Evolutionary conservation across 2,329 filamentous ascomycete genomes (phyloP).

Genomic region (Parasarocladium wereldwijsianum): DNA sequence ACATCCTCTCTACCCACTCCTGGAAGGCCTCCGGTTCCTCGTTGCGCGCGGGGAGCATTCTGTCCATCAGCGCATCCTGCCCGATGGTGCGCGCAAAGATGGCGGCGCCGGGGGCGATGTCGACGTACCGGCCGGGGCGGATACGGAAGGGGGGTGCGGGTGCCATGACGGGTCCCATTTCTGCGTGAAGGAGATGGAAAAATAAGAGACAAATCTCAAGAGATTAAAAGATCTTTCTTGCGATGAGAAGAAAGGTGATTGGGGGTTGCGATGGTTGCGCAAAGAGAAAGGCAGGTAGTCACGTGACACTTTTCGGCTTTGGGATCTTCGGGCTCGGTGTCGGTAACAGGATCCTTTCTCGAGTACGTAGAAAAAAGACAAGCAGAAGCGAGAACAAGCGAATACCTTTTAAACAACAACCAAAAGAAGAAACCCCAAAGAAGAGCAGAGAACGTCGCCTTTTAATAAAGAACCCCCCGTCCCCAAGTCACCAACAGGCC

Average conservation of each 20-base stretch:
- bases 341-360: no score
- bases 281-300: no score
- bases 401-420: no score
- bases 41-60: conserved; percentile 16
- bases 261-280: no score
- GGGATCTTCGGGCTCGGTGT: no score
- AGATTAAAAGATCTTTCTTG: background rate
- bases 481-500: no score
- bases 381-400: no score
- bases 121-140: conserved; percentile 16
- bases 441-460: no score
- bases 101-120: conserved; percentile 12
- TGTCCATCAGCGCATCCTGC: conserved; percentile 15
- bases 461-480: no score
- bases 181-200: background rate
- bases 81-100: conserved; percentile 17
- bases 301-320: no score
- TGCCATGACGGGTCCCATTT: conserved; percentile 4
- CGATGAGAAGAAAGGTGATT: background rate
- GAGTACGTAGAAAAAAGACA: no score
- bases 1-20: conserved; percentile 13
- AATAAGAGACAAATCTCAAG: background rate
- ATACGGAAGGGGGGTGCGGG: conserved; percentile 11
- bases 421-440: no score
- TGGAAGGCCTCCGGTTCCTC: conserved; percentile 9